phyloP scores from a whole-genome alignment of 148 eudicot species.

The Vaccinium corymbosum region DNA sequence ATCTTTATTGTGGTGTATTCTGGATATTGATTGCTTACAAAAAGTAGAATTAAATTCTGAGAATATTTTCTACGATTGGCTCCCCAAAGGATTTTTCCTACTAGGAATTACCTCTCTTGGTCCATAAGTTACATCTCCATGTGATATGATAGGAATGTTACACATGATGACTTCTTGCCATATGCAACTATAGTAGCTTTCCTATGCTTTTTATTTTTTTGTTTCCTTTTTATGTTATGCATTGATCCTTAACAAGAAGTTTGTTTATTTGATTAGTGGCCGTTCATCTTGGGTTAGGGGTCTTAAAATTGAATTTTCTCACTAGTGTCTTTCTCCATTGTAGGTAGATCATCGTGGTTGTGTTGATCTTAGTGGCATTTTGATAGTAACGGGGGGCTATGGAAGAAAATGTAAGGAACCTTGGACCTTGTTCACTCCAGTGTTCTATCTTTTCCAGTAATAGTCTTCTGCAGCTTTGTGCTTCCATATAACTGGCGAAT shows the following conservation, averaged over 20 bases:
- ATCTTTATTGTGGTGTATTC: neutral
- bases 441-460: neutral
- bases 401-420: neutral
- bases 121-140: neutral
- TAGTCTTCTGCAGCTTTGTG: neutral
- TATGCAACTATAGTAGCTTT: neutral
- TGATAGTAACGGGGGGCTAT: neutral
- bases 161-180: neutral
- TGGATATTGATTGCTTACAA: neutral
- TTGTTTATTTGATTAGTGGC: neutral
- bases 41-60: neutral
- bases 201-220: neutral
- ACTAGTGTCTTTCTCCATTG: neutral
- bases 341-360: slow-evolving; percentile 54
- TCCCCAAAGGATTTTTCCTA: neutral
- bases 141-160: neutral
- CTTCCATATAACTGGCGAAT: neutral
- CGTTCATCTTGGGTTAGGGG: neutral
- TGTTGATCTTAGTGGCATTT: neutral
- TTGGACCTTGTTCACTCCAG: neutral
- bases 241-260: neutral
- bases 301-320: neutral
- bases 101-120: slow-evolving; percentile 3
- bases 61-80: neutral
- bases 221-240: neutral